Percentiles rank a stretch among this genome's conserved stretches.
These are phyloP conservation scores for Zygotorulaspora florentina DNA, from an alignment of 805 yeast genomes.

Conservation along the genomic window DNA sequence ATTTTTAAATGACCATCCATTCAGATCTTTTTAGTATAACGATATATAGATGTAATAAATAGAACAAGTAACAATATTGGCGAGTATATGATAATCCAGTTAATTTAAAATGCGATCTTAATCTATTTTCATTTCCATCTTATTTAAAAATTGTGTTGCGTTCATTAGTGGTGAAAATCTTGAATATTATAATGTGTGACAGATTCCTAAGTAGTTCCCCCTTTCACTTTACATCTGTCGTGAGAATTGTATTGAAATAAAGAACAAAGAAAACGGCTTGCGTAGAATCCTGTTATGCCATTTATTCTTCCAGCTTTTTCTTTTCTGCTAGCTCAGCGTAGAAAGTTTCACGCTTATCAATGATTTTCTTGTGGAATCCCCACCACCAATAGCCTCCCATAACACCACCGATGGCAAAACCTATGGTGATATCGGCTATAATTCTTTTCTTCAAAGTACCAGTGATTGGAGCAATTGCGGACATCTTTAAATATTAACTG, in stretches of 20 bases:
- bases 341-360: slow-evolving; percentile 76
- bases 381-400: slow-evolving; percentile 80
- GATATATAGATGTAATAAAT: slow-evolving; percentile 9
- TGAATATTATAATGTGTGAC: slow-evolving; percentile 7
- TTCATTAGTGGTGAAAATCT: slow-evolving; percentile 3
- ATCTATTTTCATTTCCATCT: slow-evolving; percentile 4
- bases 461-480: slow-evolving; percentile 76
- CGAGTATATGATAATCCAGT: slow-evolving; percentile 5
- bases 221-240: not conserved
- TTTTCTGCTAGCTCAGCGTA: slow-evolving; percentile 74
- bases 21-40: not conserved
- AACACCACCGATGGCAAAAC: slow-evolving; percentile 57
- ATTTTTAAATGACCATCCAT: slow-evolving; percentile 3
- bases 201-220: not conserved
- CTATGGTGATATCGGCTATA: slow-evolving; percentile 71
- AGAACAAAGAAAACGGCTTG: not conserved
- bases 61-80: slow-evolving; percentile 2
- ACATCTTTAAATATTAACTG: slow-evolving; percentile 5
- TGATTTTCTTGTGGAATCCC: slow-evolving; percentile 71
- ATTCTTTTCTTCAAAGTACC: slow-evolving; percentile 80
- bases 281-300: not conserved
- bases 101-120: not conserved
- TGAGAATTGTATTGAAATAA: not conserved
- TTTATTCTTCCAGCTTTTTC: slow-evolving; percentile 43
- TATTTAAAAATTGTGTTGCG: slow-evolving; percentile 7